A percentile compares a stretch with the other conserved stretches of the same genome.
Evolutionary conservation across 495 filamentous ascomycete genomes (phyloP).

Genomic region (Penicillium salamii): DNA sequence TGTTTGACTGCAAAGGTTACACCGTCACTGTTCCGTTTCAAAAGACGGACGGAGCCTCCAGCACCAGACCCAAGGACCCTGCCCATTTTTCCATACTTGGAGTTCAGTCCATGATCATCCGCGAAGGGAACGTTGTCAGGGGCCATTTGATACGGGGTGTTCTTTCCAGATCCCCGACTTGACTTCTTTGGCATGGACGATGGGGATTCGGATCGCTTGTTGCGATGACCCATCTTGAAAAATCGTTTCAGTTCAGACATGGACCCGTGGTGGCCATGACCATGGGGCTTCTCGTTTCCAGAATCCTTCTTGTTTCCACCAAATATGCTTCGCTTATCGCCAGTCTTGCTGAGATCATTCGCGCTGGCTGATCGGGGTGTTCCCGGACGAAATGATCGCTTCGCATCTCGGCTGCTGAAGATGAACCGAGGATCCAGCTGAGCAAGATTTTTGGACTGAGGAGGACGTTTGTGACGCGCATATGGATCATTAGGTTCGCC

Average conservation of each 20-base stretch:
- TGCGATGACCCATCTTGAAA: constrained; percentile 69
- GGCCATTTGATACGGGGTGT: constrained; percentile 56
- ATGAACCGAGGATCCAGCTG: constrained; percentile 82
- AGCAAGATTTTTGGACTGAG: constrained; percentile 64
- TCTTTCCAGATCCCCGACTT: constrained; percentile 48
- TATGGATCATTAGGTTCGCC: constrained; percentile 88
- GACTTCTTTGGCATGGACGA: constrained; percentile 40
- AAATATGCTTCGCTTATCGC: constrained; percentile 47
- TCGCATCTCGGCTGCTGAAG: constrained; percentile 63
- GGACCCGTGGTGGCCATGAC: constrained; percentile 60
- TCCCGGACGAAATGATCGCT: constrained; percentile 38
- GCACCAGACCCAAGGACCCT: constrained; percentile 92
- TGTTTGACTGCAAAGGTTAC: constrained; percentile 97
- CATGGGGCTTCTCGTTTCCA: constrained; percentile 30
- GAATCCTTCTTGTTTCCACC: constrained; percentile 45
- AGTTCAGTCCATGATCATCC: constrained; percentile 86
- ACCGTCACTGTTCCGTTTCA: constrained; percentile 87
- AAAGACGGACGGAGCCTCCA: constrained; percentile 88
- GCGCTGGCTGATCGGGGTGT: constrained; percentile 46
- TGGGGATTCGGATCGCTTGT: constrained; percentile 65
- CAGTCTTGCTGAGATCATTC: constrained; percentile 41
- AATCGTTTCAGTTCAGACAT: constrained; percentile 96
- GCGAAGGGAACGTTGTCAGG: constrained; percentile 78
- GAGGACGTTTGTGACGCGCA: constrained; percentile 73
- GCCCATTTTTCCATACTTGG: constrained; percentile 93